Evolutionary conservation across 2,329 filamentous ascomycete species (phyloP).

Genomic region (Rhexocercosporidium sp.): DNA sequence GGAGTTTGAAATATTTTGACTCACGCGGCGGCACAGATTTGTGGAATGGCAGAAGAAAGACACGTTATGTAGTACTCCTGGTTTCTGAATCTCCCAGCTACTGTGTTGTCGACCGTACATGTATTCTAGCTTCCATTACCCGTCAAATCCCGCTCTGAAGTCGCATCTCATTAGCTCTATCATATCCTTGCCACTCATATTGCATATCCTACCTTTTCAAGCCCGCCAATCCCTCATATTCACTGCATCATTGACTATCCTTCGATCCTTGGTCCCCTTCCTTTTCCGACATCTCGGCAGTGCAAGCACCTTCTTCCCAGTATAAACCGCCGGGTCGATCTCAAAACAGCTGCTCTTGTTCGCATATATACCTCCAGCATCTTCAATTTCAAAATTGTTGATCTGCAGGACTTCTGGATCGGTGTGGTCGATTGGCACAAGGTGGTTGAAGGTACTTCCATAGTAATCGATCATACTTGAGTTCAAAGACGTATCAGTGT

Average conservation of each 20-base stretch:
- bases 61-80: background rate
- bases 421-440: conserved; percentile 43
- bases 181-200: conserved; percentile 1
- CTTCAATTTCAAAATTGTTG: conserved; percentile 45
- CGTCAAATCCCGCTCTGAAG: background rate
- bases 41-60: background rate
- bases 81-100: background rate
- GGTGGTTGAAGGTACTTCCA: conserved; percentile 49
- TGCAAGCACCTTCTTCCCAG: conserved; percentile 47
- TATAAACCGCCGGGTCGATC: conserved; percentile 46
- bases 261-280: conserved; percentile 44
- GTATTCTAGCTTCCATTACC: background rate
- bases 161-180: conserved; percentile 1
- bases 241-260: conserved; percentile 34
- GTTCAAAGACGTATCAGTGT: too few species aligned
- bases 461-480: conserved; percentile 45
- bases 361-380: conserved; percentile 43
- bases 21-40: background rate
- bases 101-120: background rate
- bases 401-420: conserved; percentile 50
- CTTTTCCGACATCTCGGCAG: conserved; percentile 50
- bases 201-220: background rate
- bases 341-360: conserved; percentile 44
- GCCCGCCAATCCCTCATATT: conserved; percentile 23
- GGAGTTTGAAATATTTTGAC: background rate